Evolutionary conservation across 2,329 filamentous ascomycete genomes (phyloP).

Genomic region (Hypoxylon sp.): DNA sequence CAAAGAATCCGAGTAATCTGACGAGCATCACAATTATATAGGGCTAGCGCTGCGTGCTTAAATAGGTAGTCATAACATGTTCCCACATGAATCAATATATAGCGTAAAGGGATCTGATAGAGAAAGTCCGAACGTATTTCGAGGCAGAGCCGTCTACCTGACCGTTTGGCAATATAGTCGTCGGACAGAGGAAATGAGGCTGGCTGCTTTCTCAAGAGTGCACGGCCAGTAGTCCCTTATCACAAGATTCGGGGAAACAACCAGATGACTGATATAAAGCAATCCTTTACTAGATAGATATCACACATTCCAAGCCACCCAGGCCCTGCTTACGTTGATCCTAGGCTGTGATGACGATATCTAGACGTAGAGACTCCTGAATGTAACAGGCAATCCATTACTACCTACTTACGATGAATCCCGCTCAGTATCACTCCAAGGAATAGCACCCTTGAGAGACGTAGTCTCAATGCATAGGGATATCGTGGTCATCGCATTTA

Average conservation of each 20-base stretch:
- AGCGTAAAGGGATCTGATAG: too few species aligned
- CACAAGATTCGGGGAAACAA: too few species aligned
- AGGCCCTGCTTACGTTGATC: neutral
- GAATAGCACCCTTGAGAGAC: neutral
- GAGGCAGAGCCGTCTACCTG: too few species aligned
- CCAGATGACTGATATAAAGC: too few species aligned
- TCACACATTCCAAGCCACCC: neutral
- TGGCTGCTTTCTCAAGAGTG: too few species aligned
- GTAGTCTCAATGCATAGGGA: neutral
- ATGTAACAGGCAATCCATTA: neutral
- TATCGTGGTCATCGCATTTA: conserved; percentile 28
- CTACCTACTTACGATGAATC: neutral
- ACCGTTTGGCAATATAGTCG: too few species aligned
- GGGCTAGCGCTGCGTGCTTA: neutral
- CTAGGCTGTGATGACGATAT: neutral
- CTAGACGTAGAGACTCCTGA: neutral
- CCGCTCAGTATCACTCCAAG: neutral
- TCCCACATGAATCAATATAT: too few species aligned
- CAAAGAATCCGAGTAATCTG: neutral
- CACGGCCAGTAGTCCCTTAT: too few species aligned
- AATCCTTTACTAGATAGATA: neutral
- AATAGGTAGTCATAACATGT: neutral
- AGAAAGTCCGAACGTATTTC: too few species aligned
- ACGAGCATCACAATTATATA: conserved; percentile 12
- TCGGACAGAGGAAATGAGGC: too few species aligned